Evolutionary conservation across 1,284 basidiomycete genomes (phyloP).

Genomic region (Fomitopsis pinicola): DNA sequence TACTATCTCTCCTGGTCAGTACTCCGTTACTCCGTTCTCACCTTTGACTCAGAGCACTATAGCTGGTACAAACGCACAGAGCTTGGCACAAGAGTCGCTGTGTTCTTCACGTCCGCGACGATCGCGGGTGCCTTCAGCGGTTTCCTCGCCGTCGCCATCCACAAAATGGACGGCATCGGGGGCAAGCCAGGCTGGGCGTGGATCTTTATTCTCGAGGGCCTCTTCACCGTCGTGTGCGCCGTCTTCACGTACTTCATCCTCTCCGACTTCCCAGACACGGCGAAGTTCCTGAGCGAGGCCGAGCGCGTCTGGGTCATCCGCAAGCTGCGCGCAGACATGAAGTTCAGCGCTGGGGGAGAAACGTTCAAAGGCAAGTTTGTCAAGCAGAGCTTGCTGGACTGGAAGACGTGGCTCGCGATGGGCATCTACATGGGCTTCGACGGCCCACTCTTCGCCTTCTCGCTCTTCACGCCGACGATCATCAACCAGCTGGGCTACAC

Average conservation of each 20-base stretch:
- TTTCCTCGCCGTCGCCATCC: constrained; percentile 59
- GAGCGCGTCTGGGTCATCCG: constrained; percentile 49
- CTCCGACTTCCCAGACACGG: constrained; percentile 56
- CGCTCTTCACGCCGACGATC: constrained; percentile 52
- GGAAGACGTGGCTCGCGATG: constrained; percentile 51
- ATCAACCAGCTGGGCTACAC: constrained; percentile 45
- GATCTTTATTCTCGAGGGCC: constrained; percentile 78
- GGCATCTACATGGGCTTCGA: constrained; percentile 46
- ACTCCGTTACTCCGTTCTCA: background rate
- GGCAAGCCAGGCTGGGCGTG: constrained; percentile 57
- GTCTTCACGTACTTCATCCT: constrained; percentile 50
- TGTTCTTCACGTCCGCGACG: constrained; percentile 69
- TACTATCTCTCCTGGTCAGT: constrained; percentile 35
- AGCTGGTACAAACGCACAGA: constrained; percentile 51
- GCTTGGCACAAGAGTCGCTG: constrained; percentile 52
- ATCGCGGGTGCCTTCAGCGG: constrained; percentile 70
- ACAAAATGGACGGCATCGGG: constrained; percentile 64
- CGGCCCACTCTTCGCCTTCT: constrained; percentile 51
- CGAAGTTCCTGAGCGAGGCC: constrained; percentile 46
- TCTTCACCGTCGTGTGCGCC: constrained; percentile 57
- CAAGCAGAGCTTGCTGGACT: constrained; percentile 43
- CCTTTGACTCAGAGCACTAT: background rate
- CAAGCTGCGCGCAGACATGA: constrained; percentile 43
- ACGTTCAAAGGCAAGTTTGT: constrained; percentile 40
- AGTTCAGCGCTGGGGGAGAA: constrained; percentile 47